A percentile compares a stretch with the other conserved stretches of the same genome.
phyloP scores from a whole-genome alignment of 495 filamentous ascomycete species.

The Aspergillus avenaceus region DNA sequence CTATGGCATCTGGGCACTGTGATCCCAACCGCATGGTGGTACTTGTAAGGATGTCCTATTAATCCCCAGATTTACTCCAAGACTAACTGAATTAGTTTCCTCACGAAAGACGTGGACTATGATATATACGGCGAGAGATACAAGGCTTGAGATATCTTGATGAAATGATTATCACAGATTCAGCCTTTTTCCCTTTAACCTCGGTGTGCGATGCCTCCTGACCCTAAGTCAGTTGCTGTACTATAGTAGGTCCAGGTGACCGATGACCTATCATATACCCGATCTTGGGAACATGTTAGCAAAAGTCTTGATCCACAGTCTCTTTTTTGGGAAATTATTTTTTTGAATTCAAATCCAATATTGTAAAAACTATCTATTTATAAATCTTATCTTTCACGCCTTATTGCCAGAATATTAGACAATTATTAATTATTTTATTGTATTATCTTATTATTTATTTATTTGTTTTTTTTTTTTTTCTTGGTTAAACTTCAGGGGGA shows the following conservation, averaged over 20 bases:
- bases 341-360: no score
- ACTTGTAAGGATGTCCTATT: slow-evolving; percentile 65
- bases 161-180: neutral
- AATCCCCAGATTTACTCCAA: neutral
- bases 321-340: no score
- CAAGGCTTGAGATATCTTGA: slow-evolving; percentile 35
- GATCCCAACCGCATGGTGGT: slow-evolving; percentile 85
- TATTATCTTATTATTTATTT: neutral
- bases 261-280: neutral
- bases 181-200: neutral
- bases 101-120: slow-evolving; percentile 73
- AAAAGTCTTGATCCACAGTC: no score
- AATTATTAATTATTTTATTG: no score
- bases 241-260: slow-evolving; percentile 14
- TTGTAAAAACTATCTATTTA: no score
- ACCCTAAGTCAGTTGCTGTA: slow-evolving; percentile 7
- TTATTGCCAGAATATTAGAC: no score
- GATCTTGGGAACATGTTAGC: neutral
- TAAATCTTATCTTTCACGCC: no score
- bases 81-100: slow-evolving; percentile 52
- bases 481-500: neutral
- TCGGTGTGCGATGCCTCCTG: neutral
- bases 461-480: neutral
- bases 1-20: slow-evolving; percentile 96
- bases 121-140: slow-evolving; percentile 56